Evolutionary conservation across 2,329 filamentous ascomycete species (phyloP), one percentile per base, ranked within the genome.

Genomic region (Trichoderma guizhouense): DNA sequence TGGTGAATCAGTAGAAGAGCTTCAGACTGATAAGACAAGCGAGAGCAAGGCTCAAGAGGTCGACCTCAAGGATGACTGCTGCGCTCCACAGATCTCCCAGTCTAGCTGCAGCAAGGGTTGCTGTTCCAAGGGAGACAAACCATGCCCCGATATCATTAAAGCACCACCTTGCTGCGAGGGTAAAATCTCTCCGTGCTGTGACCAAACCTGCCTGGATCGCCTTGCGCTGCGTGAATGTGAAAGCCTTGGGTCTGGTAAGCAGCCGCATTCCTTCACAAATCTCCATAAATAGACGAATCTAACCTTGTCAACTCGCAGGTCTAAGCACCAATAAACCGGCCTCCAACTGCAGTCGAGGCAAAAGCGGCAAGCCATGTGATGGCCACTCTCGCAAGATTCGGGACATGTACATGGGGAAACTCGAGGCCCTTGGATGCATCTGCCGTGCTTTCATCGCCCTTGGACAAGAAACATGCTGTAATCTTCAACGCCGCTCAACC

Each of bases 401-500:
- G 43, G 53, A 69, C 4, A 12, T 28, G 9, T 61, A 55, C 21
- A 18, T 24, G 55, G 14, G 30, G n/a, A 30, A 55, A 21, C 18
- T 26, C 39, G 28, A 47, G 12, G 83, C 85, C 5, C 77, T 89
- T 1, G 86, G 86, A 4, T 88, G 86, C 76, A 85, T 88, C 73
- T 89, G 87, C 72, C 83, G 86, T 21, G 82, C 85, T 24, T 82
- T 89, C 18, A 72, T 88, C 32, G 83, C 86, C 9, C 79, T 87
- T 21, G 86, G 86, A 0, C 81, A 86, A 70, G 85, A 88, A 73
- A 82, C 86, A 0, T 88, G 86, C 79, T 88, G 86, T 69, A 75
- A 77, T 26, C 75, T 76, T 26, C 76, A 77, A 15, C 75, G 77
- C 39, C 65, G 53, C 14, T 75, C 78, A 12, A 6, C 24, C 9